Evolutionary conservation across 345 rosid genomes (phyloP), one percentile per base, ranked within the genome.

Genomic region (Camelina hispida): DNA sequence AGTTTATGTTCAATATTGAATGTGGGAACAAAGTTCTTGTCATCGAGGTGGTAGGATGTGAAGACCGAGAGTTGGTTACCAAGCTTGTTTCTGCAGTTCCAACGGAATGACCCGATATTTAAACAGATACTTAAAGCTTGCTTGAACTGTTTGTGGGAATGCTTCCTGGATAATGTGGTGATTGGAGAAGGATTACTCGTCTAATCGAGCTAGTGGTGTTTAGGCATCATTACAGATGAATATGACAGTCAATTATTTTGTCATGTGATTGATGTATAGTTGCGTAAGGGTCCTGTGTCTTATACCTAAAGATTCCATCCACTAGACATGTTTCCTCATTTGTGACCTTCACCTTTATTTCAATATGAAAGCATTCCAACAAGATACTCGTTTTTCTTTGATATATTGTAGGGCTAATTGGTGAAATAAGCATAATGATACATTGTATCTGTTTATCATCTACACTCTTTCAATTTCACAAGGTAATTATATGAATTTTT

Each of bases 311-410:
- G 76, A 70, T 63, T 63, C 20, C 35, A 47, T 55, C 59, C 42
- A 63, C 42, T 47, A 47, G 72, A 64, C 67, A 57, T 77, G 80
- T 56, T 76, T 61, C 70, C 65, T 69, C 34, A 42, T 72, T 48
- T 71, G 57, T 71, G 62, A 35, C 63, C 63, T 78, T 42, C 17
- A 12, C 69, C 22, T 66, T 71, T 59, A 57, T 58, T 71, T 65
- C 53, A 40, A 5, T 71, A 13, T 63, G 75, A 63, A 69, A 69
- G 66, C 28, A 28, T 62, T 37, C 50, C 62, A 43, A 34, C 43
- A 32, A 25, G n/a, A n/a, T 32, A 15, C 28, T 60, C 37, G 5
- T 28, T 40, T 57, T 62, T 30, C 68, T 51, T 51, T 43, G 6
- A 54, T 69, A 60, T 63, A 69, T 57, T 56, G 62, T 10, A 62